Percentiles rank a stretch among this genome's conserved stretches.
Conservation (phyloP, 495 filamentous ascomycete genomes). For the Penicillium bialowiezense region DNA sequence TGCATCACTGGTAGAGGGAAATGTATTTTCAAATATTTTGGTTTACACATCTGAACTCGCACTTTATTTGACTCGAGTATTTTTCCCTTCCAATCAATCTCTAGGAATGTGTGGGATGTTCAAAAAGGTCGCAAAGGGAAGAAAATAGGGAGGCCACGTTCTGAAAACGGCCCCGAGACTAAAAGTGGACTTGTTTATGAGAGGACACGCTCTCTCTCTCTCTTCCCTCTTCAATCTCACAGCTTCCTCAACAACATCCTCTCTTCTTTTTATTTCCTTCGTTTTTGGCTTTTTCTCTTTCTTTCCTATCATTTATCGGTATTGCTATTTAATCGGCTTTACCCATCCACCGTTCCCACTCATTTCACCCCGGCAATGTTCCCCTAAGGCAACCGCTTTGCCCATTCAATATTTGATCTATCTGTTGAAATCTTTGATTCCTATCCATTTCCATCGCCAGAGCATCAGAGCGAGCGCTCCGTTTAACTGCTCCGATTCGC, state of each 20-base stretch:
- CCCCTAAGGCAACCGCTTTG: conserved; percentile 10
- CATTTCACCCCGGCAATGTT: conserved; percentile 13
- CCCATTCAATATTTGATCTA: conserved; percentile 7
- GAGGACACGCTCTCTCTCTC: conserved; percentile 15
- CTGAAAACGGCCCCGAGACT: conserved; percentile 18
- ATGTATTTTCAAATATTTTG: neutral
- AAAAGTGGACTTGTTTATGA: conserved; percentile 21
- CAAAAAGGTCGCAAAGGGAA: too few relatives aligned
- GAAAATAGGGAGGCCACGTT: conserved; percentile 7
- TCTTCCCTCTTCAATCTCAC: conserved; percentile 6
- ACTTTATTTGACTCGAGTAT: too few relatives aligned
- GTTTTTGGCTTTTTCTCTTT: neutral
- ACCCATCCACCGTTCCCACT: neutral
- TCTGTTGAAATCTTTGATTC: neutral
- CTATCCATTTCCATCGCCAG: neutral
- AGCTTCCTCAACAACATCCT: too few relatives aligned
- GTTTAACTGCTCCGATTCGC: conserved; percentile 3
- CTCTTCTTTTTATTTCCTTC: conserved; percentile 10
- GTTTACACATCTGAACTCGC: too few relatives aligned
- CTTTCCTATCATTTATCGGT: conserved; percentile 6
- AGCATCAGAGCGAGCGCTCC: too few relatives aligned
- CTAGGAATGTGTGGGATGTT: too few relatives aligned
- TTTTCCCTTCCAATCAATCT: too few relatives aligned
- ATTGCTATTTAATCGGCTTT: conserved; percentile 10
- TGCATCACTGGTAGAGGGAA: neutral